A percentile compares a stretch with the other conserved stretches of the same genome.
phyloP scores from a whole-genome alignment of 352 stramenopile genomes.

The Globisporangium acanthophoron region DNA sequence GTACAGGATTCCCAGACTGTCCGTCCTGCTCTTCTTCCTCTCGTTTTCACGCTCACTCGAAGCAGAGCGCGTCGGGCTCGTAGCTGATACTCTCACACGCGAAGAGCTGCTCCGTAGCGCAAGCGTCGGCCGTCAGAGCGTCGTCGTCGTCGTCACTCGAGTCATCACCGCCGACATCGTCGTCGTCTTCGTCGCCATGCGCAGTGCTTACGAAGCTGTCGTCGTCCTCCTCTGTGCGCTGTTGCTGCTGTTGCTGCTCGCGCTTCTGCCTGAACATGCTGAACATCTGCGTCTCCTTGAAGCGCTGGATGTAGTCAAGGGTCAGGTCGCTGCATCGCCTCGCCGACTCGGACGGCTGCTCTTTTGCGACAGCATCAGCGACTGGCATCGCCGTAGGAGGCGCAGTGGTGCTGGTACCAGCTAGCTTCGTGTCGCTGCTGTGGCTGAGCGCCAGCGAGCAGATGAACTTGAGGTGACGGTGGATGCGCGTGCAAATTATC shows the following conservation, averaged over 20 bases:
- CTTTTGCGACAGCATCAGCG: no score
- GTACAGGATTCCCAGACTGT: neutral
- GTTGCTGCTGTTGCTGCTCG: slow-evolving; percentile 22
- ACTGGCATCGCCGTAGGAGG: no score
- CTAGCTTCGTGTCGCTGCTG: slow-evolving; percentile 1
- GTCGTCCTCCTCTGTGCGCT: slow-evolving; percentile 25
- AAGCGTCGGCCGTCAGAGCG: slow-evolving; percentile 16
- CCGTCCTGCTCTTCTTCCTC: no score
- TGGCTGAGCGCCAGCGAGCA: slow-evolving; percentile 43
- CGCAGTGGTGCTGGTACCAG: no score
- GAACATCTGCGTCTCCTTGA: slow-evolving; percentile 83
- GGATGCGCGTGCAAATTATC: slow-evolving; percentile 56
- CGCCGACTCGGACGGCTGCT: slow-evolving; percentile 1
- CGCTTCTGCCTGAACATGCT: slow-evolving; percentile 53
- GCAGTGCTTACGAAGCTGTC: neutral
- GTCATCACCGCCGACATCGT: slow-evolving; percentile 17
- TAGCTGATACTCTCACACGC: slow-evolving; percentile 4
- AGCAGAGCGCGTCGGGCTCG: neutral
- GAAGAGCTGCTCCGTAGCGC: slow-evolving; percentile 6
- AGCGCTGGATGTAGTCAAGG: slow-evolving; percentile 51
- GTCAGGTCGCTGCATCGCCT: slow-evolving; percentile 45
- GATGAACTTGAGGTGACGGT: slow-evolving; percentile 55
- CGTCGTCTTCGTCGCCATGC: slow-evolving; percentile 16
- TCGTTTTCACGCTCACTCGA: neutral
- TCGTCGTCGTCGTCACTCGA: slow-evolving; percentile 20